Evolutionary conservation across 495 filamentous ascomycete genomes (phyloP).

Genomic region (Gamarada debralockiae): DNA sequence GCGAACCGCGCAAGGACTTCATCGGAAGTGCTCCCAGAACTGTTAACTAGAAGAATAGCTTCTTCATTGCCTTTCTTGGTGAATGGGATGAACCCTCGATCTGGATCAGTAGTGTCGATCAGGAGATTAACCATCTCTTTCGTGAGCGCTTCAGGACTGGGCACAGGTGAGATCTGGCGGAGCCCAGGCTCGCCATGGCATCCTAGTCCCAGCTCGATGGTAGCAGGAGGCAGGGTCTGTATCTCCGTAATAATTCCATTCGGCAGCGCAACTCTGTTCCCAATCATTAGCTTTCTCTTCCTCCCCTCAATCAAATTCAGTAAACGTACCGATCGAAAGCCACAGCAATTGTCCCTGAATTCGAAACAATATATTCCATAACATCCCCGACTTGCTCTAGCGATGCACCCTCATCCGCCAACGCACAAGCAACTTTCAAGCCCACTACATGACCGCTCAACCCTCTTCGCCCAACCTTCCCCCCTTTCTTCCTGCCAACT

Average conservation of each 20-base stretch:
- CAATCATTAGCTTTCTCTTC: constrained; percentile 6
- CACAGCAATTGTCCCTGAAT: constrained; percentile 21
- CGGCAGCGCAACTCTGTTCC: constrained; percentile 14
- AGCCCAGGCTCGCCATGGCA: constrained; percentile 61
- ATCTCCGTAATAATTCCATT: constrained; percentile 40
- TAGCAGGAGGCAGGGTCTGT: constrained; percentile 40
- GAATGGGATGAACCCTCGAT: constrained; percentile 56
- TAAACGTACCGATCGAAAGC: constrained; percentile 21
- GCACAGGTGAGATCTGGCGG: constrained; percentile 48
- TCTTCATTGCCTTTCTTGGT: constrained; percentile 37
- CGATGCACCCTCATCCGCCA: constrained; percentile 18
- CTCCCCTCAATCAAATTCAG: background rate
- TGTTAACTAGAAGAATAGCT: constrained; percentile 54
- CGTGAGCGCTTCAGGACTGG: constrained; percentile 47
- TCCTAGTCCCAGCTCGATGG: constrained; percentile 56
- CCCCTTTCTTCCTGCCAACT: constrained; percentile 50
- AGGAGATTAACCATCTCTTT: constrained; percentile 49
- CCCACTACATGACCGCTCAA: constrained; percentile 44
- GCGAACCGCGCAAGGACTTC: constrained; percentile 22
- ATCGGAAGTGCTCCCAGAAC: constrained; percentile 56
- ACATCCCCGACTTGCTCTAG: constrained; percentile 15
- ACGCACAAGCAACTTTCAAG: constrained; percentile 21
- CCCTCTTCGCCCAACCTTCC: constrained; percentile 53
- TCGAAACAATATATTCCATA: constrained; percentile 20
- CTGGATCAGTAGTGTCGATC: constrained; percentile 48